Conservation (phyloP, 208 protist species). For the Histomonas meleagridis region DNA sequence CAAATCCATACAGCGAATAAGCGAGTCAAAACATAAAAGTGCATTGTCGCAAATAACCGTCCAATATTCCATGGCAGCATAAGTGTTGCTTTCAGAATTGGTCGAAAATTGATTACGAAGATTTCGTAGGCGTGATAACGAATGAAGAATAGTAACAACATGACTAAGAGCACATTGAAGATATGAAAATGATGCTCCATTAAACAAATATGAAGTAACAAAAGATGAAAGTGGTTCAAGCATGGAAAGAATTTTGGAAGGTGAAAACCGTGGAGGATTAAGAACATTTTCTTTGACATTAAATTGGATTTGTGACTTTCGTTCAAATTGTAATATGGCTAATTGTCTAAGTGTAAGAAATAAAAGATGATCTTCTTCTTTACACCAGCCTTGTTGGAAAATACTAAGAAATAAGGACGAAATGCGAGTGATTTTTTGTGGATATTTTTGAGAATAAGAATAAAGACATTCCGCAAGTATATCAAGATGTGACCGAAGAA, state of each 20-base stretch:
- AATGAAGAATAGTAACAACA: not conserved
- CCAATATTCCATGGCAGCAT: not conserved
- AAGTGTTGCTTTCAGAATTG: not conserved
- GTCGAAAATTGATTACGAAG: not conserved
- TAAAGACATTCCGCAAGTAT: not conserved
- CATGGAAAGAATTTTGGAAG: not conserved
- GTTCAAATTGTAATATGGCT: not conserved
- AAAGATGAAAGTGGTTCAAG: constrained; percentile 6
- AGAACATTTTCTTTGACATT: not conserved
- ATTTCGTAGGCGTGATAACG: not conserved
- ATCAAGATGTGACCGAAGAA: not conserved
- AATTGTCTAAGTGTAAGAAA: not conserved
- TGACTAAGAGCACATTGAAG: not conserved
- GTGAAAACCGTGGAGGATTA: not conserved
- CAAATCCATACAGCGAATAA: not conserved
- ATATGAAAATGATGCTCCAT: not conserved
- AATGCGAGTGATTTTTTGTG: not conserved
- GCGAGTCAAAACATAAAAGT: not conserved
- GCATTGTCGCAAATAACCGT: not conserved
- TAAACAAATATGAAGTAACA: constrained; percentile 28
- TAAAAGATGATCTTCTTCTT: not conserved
- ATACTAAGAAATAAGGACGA: not conserved
- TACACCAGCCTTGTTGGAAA: constrained; percentile 10
- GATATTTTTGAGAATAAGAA: not conserved
- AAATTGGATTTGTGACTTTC: not conserved